Base-by-base conservation (phyloP, 2,329 filamentous ascomycete genomes). In the Xylaria sp. region DNA sequence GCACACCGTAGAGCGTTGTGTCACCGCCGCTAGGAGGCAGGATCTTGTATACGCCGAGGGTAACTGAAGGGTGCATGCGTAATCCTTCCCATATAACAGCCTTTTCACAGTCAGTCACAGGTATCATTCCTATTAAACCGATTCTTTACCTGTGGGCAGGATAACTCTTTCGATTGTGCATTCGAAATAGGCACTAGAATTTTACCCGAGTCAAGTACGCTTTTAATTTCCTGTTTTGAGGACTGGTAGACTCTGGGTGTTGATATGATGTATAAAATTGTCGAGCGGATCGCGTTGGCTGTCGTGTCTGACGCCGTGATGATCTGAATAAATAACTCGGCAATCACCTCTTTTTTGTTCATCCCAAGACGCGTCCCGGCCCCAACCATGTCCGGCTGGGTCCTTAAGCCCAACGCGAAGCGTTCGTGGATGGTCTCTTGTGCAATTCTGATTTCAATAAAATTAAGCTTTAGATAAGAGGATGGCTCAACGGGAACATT, bases 51-150 rank as follows among this genome's bases (percentile, higher is more conserved):
- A 72, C 70, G 1, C 69, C 69, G 0, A 53, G 64, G 31, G 64
- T 64, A 1, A 60, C 60, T 1, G 71, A 68, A 2, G 71, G 68
- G 12, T 69, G 55, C 66, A 72, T 70, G 38, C 70, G 63, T 6
- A 72, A 33, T 2, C 71, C 70, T 62, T 72, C 71, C n/a, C 66
- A 55, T 42, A 72, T 69, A 3, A 72, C 65, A 21, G 71, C 71
- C 70, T 72, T 5, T 28, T 25, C 1, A n/a, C 1, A 49, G 14
- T 43, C 52, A 47, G 7, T 23, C 40, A 31, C 17, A n/a, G 15
- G 33, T 42, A 2, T 1, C 19, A 38, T 37, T 17, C 12, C 7
- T 12, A 2, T 23, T 19, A 9, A 0, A n/a, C 12, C 7, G 6
- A 9, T 1, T 19, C 19, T 25, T 40, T 7, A 72, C 70, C 58